A percentile compares a stretch with the other conserved stretches of the same genome.
phyloP scores from a whole-genome alignment of 768 basidiomycete genomes.

The Pulveroboletus sp. region DNA sequence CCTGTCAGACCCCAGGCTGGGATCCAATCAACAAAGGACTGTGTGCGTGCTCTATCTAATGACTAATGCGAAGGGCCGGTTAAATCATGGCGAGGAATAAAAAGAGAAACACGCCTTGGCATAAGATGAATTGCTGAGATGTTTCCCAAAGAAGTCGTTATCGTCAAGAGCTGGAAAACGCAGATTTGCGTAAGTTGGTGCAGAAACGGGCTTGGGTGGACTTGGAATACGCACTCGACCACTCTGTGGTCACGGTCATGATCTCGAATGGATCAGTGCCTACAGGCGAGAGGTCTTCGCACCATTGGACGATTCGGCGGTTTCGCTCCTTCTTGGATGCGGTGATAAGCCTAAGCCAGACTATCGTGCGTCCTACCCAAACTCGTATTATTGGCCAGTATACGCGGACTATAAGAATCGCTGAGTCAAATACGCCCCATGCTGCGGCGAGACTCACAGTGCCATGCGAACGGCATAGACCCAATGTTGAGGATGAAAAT shows the following conservation, averaged over 20 bases:
- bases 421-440: neutral
- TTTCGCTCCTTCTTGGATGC: constrained; percentile 31
- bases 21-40: constrained; percentile 46
- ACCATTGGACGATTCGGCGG: constrained; percentile 41
- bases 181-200: neutral
- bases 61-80: constrained; percentile 26
- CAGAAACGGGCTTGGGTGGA: neutral
- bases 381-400: constrained; percentile 45
- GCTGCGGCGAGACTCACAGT: constrained; percentile 45
- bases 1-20: constrained; percentile 57
- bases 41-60: constrained; percentile 49
- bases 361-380: constrained; percentile 33
- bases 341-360: constrained; percentile 39
- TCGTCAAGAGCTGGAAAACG: constrained; percentile 59
- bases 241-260: constrained; percentile 39
- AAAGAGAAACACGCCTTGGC: constrained; percentile 49
- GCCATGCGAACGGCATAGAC: constrained; percentile 67
- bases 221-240: constrained; percentile 49
- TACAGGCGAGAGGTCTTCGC: constrained; percentile 48
- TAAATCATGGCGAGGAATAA: neutral
- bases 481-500: constrained; percentile 58
- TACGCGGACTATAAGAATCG: constrained; percentile 43
- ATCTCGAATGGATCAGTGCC: constrained; percentile 56
- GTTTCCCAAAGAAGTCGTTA: constrained; percentile 60
- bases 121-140: constrained; percentile 81